A percentile compares a stretch with the other conserved stretches of the same genome.
These are phyloP conservation scores for Tremella yokohamensis DNA, from an alignment of 768 basidiomycete genomes.

Conservation along the genomic window DNA sequence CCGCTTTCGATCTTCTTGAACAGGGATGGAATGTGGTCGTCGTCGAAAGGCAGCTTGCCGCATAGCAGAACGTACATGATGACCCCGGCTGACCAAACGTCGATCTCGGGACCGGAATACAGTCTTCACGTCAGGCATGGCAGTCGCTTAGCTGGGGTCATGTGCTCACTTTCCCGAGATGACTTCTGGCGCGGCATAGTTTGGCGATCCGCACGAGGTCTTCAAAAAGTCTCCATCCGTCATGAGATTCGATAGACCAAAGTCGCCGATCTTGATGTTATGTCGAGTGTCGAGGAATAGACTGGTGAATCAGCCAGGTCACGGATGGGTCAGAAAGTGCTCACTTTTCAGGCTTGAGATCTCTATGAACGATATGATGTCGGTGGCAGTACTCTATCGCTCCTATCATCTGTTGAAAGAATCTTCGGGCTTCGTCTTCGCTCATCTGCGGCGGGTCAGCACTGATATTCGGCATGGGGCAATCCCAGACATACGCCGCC, in stretches of 20 bases:
- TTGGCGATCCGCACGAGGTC: conserved; percentile 96
- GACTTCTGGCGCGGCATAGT: conserved; percentile 98
- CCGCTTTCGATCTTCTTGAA: conserved; percentile 95
- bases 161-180: conserved; percentile 71
- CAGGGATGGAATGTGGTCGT: conserved; percentile 85
- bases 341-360: conserved; percentile 92
- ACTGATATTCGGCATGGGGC: neutral
- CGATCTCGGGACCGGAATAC: conserved; percentile 96
- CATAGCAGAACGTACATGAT: conserved; percentile 98
- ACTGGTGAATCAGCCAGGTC: conserved; percentile 61
- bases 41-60: conserved; percentile 92
- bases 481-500: conserved; percentile 30
- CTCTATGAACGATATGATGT: conserved; percentile 95
- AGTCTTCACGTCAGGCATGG: conserved; percentile 51
- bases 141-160: neutral
- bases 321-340: conserved; percentile 13
- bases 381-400: conserved; percentile 96
- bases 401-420: conserved; percentile 98
- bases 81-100: conserved; percentile 98
- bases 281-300: conserved; percentile 52
- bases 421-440: conserved; percentile 78
- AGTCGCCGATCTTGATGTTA: conserved; percentile 94
- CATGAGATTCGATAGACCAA: conserved; percentile 92
- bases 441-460: conserved; percentile 60
- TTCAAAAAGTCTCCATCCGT: conserved; percentile 94